Evolutionary conservation across 164 flowering plant species (phyloP).

Genomic region (Akebia trifoliata): DNA sequence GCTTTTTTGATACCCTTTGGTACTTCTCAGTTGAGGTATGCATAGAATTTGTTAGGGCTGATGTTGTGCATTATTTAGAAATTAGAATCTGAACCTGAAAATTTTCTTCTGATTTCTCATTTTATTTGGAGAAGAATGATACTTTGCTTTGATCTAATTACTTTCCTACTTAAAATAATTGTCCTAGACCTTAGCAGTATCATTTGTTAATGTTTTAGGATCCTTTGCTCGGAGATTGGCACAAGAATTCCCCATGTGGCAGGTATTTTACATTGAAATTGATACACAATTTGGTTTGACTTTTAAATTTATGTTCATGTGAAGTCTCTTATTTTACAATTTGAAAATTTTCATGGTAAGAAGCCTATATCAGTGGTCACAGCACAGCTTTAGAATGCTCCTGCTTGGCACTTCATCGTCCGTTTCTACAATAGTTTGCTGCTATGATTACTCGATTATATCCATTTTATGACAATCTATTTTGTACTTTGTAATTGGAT

Average conservation of each 20-base stretch:
- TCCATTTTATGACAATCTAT: no score
- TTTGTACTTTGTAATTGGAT: background rate
- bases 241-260: conserved; percentile 86
- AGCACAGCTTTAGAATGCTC: background rate
- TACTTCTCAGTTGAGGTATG: no score
- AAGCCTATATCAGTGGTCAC: background rate
- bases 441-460: background rate
- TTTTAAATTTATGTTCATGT: background rate
- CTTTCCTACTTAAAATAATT: background rate
- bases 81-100: no score
- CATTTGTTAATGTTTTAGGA: conserved; percentile 35
- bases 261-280: conserved; percentile 41
- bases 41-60: no score
- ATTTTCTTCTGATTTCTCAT: no score
- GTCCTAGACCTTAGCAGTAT: background rate
- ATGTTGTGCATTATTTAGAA: no score
- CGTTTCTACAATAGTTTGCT: background rate
- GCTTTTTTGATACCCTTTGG: no score
- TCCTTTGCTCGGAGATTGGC: conserved; percentile 90
- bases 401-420: background rate
- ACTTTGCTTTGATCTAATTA: no score
- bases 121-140: no score
- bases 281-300: background rate
- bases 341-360: background rate
- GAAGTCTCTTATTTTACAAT: background rate